A percentile compares a stretch with the other conserved stretches of the same genome.
phyloP scores from a whole-genome alignment of 495 filamentous ascomycete species.

The Aspergillus ellipticus region DNA sequence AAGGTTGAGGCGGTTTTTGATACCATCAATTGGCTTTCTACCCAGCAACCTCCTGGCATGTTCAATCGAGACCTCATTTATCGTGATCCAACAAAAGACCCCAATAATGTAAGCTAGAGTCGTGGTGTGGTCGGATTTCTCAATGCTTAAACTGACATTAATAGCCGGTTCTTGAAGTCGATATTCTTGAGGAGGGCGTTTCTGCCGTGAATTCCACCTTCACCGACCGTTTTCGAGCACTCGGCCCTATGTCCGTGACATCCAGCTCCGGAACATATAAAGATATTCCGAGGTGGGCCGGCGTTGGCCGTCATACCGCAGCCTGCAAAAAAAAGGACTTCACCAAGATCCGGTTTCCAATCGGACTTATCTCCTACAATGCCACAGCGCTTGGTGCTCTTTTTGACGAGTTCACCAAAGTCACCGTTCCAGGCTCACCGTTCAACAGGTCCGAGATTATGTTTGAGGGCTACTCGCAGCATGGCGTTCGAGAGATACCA shows the following conservation, averaged over 20 bases:
- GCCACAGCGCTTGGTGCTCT: constrained; percentile 13
- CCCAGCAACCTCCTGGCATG: background rate
- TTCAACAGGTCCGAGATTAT: constrained; percentile 25
- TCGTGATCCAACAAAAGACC: background rate
- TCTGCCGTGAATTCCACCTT: background rate
- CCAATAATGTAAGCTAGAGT: background rate
- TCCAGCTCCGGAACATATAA: constrained; percentile 15
- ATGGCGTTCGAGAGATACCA: constrained; percentile 24
- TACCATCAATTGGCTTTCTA: background rate
- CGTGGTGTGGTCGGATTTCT: too few relatives aligned
- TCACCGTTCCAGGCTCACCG: constrained; percentile 39
- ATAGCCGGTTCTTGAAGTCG: background rate
- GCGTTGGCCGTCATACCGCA: constrained; percentile 2
- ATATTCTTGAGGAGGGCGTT: background rate
- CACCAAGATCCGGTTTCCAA: constrained; percentile 17
- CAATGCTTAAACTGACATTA: background rate
- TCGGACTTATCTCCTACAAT: constrained; percentile 18
- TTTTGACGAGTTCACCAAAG: constrained; percentile 17
- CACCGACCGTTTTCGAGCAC: constrained; percentile 13
- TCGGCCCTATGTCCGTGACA: constrained; percentile 12
- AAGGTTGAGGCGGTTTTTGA: background rate
- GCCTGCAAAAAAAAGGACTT: constrained; percentile 10
- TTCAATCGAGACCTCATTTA: background rate
- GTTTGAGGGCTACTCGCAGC: constrained; percentile 38
- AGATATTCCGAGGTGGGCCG: constrained; percentile 13